Conservation (phyloP, 2,329 filamentous ascomycete genomes). For the Byssothecium circinans region DNA sequence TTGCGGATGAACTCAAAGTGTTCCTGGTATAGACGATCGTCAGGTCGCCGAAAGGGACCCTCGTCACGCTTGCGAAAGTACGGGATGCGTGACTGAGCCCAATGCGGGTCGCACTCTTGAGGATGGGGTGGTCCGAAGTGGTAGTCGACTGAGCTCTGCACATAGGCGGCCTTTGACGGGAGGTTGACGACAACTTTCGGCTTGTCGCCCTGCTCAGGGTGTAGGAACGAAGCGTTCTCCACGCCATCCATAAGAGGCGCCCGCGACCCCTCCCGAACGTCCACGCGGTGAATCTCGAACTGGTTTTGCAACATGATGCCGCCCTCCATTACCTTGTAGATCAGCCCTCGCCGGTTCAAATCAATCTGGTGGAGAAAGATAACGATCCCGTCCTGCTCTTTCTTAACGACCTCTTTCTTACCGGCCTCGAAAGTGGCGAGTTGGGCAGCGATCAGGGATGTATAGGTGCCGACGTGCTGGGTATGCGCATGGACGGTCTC, state of each 20-base stretch:
- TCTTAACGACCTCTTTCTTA: neutral
- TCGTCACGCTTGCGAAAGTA: constrained; percentile 6
- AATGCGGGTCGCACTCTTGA: constrained; percentile 2
- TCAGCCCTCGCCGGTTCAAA: neutral
- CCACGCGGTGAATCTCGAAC: constrained; percentile 2
- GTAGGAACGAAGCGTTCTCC: neutral
- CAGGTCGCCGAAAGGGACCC: neutral
- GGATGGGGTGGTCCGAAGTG: neutral
- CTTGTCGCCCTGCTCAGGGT: neutral
- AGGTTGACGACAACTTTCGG: neutral
- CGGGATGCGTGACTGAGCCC: constrained; percentile 7
- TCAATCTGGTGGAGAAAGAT: constrained; percentile 2
- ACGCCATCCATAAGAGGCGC: neutral
- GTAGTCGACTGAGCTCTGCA: neutral
- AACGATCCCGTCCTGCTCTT: neutral
- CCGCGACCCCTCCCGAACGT: neutral
- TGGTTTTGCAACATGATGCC: constrained; percentile 2
- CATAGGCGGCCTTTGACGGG: neutral
- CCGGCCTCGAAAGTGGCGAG: constrained; percentile 1
- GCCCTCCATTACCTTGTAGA: neutral
- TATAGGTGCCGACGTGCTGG: neutral
- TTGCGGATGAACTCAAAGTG: no score
- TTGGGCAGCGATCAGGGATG: constrained; percentile 1
- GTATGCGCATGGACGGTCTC: neutral
- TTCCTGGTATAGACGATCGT: neutral